Evolutionary conservation across 140 eudicot species (phyloP).

Genomic region (Stevia rebaudiana): DNA sequence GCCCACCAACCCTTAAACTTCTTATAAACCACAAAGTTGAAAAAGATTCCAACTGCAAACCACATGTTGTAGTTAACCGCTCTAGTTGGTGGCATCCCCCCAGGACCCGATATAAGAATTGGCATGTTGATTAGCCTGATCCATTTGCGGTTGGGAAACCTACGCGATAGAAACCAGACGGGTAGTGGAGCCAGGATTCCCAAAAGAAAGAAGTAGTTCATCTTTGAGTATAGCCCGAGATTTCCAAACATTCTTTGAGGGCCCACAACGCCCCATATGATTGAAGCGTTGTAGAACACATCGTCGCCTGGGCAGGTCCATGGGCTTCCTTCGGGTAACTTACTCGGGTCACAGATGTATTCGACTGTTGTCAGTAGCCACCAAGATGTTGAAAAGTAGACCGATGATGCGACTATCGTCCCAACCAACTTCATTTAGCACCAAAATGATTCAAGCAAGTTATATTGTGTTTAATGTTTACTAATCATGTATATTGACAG

Average conservation of each 20-base stretch:
- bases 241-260: conserved; percentile 66
- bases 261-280: conserved; percentile 96
- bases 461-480: background rate
- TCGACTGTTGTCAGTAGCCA: conserved; percentile 61
- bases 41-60: conserved; percentile 64
- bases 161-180: conserved; percentile 44
- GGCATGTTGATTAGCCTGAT: conserved; percentile 66
- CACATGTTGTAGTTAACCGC: conserved; percentile 67
- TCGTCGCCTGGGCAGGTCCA: conserved; percentile 94
- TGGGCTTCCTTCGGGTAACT: conserved; percentile 68
- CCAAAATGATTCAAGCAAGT: background rate
- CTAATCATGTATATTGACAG: background rate
- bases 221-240: conserved; percentile 45
- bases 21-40: conserved; percentile 51
- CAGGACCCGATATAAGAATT: conserved; percentile 48
- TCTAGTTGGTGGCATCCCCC: conserved; percentile 62
- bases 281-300: conserved; percentile 80
- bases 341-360: conserved; percentile 50
- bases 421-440: conserved; percentile 51
- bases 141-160: conserved; percentile 66
- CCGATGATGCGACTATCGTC: conserved; percentile 50
- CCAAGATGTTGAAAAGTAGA: conserved; percentile 68
- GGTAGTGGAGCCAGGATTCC: conserved; percentile 71
- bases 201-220: conserved; percentile 73
- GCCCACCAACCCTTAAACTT: conserved; percentile 74